Evolutionary conservation across 2,329 filamentous ascomycete species (phyloP), one percentile per base, ranked within the genome.

Genomic region (Alternaria sp.): DNA sequence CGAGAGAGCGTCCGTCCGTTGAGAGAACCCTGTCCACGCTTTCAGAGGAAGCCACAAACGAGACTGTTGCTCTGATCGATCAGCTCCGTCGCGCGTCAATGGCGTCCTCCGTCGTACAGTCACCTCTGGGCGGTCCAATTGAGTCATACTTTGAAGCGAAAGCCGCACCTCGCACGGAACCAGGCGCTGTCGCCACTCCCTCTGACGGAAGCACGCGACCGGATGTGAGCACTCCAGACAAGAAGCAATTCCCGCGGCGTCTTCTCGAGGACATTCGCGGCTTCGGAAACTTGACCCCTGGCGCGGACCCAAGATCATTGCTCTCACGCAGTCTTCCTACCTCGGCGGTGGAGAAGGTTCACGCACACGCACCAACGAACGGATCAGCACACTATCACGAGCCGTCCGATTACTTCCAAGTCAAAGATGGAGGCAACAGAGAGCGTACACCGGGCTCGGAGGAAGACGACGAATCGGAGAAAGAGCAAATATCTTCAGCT

Each of bases 401-500:
- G 43, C 42, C 68, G 44, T 44, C 61, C 9, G 71, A 75, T 39
- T 76, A 78, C 48, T 78, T 78, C n/a, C 66, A 72, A 53, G 28
- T 63, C 41, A 57, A 66, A 30, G 57, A 52, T 4, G 64, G 65
- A 12, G 64, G 69, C 46, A 68, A 52, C 41, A 58, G 56, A 57
- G 71, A 72, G 26, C 71, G 47, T 18, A 73, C 75, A 12, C 72
- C 68, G 32, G 67, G 63, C 24, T 78, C 75, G n/a, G 85, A 84
- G 34, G 85, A 86, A 48, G 69, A 72, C 11, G 69, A 72, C n/a
- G 85, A 87, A 34, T 93, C 91, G 14, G 90, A 91, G 59, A 89
- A 91, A 75, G 92, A 95, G 76, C 92, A 94, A 77, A 93, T 95
- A 63, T 93, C 91, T n/a, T 94, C 91, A 32, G 92, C 92, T 24